These are phyloP conservation scores for Polygonum maritimum DNA, from an alignment of 148 eudicot genomes.

Conservation along the genomic window DNA sequence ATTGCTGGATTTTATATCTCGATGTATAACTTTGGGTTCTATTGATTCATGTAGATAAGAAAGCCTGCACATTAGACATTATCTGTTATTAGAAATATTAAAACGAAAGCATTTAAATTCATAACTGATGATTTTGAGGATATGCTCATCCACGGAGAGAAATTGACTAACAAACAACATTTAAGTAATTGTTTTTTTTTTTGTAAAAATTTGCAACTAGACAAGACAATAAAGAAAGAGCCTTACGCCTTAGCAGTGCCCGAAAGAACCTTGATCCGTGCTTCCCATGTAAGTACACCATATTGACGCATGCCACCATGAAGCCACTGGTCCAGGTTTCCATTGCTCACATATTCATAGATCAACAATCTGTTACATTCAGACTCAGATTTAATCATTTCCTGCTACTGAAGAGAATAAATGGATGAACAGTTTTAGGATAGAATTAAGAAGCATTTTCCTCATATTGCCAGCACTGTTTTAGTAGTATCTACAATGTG, in stretches of 20 bases:
- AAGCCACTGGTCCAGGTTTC: conserved; percentile 94
- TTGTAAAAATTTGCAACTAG: background rate
- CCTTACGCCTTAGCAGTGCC: conserved; percentile 97
- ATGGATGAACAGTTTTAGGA: background rate
- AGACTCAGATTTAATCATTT: background rate
- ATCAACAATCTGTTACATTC: conserved; percentile 51
- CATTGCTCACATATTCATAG: conserved; percentile 91
- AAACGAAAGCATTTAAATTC: background rate
- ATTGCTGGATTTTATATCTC: conserved; percentile 94
- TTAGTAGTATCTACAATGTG: background rate
- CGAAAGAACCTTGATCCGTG: conserved; percentile 77
- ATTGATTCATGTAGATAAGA: conserved; percentile 94
- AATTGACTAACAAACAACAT: background rate
- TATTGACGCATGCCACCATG: conserved; percentile 82
- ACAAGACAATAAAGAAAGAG: conserved; percentile 1
- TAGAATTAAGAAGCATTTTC: background rate
- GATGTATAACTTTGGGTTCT: conserved; percentile 94
- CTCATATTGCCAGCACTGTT: background rate
- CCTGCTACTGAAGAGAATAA: background rate
- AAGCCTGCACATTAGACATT: conserved; percentile 41
- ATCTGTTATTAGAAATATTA: background rate
- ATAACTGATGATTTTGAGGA: background rate
- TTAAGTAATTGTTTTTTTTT: too few relatives aligned
- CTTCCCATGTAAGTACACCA: conserved; percentile 92
- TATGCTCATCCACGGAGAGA: background rate